phyloP scores from a whole-genome alignment of 2,329 filamentous ascomycete species.

The Monosporascus sp. region DNA sequence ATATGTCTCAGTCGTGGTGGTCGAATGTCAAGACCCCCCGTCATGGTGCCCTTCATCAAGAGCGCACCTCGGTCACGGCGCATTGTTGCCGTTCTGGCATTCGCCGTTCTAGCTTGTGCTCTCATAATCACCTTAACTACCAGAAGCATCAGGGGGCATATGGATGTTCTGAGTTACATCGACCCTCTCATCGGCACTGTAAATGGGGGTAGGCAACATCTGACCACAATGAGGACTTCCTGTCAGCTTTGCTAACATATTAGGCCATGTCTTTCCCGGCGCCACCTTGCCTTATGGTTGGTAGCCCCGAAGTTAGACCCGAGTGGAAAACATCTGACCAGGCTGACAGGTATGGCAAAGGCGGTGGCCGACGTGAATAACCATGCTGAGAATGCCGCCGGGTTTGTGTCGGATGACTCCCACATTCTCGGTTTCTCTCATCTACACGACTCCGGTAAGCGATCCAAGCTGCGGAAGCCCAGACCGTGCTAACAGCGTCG shows the following conservation, averaged over 20 bases:
- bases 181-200: slow-evolving; percentile 27
- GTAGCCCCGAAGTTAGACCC: neutral
- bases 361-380: slow-evolving; percentile 25
- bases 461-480: neutral
- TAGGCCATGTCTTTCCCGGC: slow-evolving; percentile 29
- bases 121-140: neutral
- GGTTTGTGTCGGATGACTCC: slow-evolving; percentile 28
- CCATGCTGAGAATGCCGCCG: slow-evolving; percentile 22
- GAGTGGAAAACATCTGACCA: slow-evolving; percentile 5
- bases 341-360: slow-evolving; percentile 26
- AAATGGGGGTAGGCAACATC: slow-evolving; percentile 20
- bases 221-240: neutral
- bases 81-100: neutral
- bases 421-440: slow-evolving; percentile 27
- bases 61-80: neutral
- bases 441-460: slow-evolving; percentile 27
- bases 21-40: neutral
- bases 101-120: neutral
- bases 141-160: neutral
- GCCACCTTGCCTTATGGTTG: slow-evolving; percentile 28
- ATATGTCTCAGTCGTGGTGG: neutral
- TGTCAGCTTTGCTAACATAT: slow-evolving; percentile 8
- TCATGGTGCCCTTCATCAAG: neutral
- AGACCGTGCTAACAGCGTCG: slow-evolving; percentile 1
- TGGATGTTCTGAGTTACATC: slow-evolving; percentile 19